Evolutionary conservation across 1,139 yeast species (phyloP).

Genomic region (Lodderomyces pseudojiufengensis): DNA sequence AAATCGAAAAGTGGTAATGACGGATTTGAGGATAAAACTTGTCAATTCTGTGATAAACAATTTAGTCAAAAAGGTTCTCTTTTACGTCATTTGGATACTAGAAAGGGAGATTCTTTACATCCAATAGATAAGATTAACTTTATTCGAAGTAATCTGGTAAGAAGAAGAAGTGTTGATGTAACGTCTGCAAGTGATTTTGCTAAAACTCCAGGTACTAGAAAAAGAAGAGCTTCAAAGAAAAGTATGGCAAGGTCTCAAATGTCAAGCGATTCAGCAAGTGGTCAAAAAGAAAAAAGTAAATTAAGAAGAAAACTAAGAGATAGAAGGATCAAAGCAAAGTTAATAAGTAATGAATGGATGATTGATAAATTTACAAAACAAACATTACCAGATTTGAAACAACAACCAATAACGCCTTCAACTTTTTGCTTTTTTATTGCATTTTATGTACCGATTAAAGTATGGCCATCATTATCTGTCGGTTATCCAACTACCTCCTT

Average conservation of each 20-base stretch:
- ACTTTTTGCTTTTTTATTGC: constrained; percentile 16
- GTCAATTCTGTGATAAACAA: constrained; percentile 17
- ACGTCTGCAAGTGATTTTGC: not conserved
- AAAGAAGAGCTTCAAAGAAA: constrained; percentile 14
- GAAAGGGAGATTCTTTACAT: constrained; percentile 20
- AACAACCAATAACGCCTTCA: constrained; percentile 3
- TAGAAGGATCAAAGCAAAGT: constrained; percentile 19
- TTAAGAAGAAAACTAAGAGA: constrained; percentile 19
- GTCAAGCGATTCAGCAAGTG: constrained; percentile 13
- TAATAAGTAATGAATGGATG: constrained; percentile 17
- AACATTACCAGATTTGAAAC: constrained; percentile 2
- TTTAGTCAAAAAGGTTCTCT: constrained; percentile 19
- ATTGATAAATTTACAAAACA: constrained; percentile 15
- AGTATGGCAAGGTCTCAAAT: constrained; percentile 15
- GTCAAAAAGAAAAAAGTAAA: constrained; percentile 18
- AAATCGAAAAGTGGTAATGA: constrained; percentile 8
- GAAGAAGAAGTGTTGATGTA: constrained; percentile 14
- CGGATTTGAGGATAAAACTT: constrained; percentile 6
- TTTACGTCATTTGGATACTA: constrained; percentile 19
- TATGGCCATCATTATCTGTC: constrained; percentile 14
- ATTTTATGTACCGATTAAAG: constrained; percentile 16
- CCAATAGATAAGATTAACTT: constrained; percentile 16
- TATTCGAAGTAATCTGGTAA: constrained; percentile 11
- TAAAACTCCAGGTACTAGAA: constrained; percentile 1
- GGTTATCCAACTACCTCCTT: constrained; percentile 9